A percentile compares a stretch with the other conserved stretches of the same genome.
Evolutionary conservation across 1,139 yeast genomes (phyloP).

Genomic region (Scheffersomyces segobiensis): DNA sequence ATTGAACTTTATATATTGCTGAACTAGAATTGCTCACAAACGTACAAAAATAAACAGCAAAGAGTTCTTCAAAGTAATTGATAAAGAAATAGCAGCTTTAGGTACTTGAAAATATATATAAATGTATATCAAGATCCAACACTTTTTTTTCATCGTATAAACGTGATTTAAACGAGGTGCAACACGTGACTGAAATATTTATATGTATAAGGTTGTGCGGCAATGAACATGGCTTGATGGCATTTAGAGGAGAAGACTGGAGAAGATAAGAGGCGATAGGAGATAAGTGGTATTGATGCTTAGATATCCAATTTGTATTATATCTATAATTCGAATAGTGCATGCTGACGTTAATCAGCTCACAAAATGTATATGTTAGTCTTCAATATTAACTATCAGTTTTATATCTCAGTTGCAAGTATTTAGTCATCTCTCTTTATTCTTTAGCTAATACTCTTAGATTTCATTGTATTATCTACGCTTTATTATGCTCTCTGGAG

Average conservation of each 20-base stretch:
- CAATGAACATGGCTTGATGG: no score
- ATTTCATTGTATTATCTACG: slow-evolving; percentile 2
- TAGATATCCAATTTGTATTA: background rate
- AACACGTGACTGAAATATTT: background rate
- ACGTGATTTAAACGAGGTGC: background rate
- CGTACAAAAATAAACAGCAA: background rate
- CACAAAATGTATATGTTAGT: background rate
- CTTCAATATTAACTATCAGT: no score
- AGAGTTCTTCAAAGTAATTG: background rate
- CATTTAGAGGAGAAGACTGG: background rate
- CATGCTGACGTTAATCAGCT: background rate
- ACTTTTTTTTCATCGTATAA: background rate
- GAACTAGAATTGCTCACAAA: background rate
- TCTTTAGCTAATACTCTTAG: background rate
- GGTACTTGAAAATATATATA: background rate
- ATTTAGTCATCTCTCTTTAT: no score
- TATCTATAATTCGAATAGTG: background rate
- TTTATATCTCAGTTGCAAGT: background rate
- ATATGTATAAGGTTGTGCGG: no score
- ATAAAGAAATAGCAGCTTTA: background rate
- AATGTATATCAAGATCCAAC: background rate
- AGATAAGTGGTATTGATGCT: background rate
- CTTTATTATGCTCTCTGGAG: background rate
- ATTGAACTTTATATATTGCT: background rate
- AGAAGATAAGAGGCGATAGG: background rate